Evolutionary conservation across 495 filamentous ascomycete species (phyloP).

Genomic region (Terfezia claveryi): DNA sequence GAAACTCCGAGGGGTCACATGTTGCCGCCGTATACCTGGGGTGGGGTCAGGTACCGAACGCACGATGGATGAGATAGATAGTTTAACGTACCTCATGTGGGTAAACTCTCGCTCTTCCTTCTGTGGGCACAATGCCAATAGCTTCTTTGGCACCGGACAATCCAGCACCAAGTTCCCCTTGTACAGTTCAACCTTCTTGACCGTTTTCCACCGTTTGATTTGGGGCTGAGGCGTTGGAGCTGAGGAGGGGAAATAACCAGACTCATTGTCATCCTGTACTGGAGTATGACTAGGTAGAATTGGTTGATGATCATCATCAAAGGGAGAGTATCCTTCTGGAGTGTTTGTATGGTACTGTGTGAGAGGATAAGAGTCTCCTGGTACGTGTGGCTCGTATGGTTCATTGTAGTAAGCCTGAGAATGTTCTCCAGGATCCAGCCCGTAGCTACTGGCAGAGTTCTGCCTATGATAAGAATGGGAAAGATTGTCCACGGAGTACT

Average conservation of each 20-base stretch:
- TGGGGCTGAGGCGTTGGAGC: constrained; percentile 36
- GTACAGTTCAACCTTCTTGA: constrained; percentile 93
- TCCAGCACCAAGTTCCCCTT: constrained; percentile 93
- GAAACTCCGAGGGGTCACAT: constrained; percentile 81
- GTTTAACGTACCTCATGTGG: constrained; percentile 46
- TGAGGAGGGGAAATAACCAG: constrained; percentile 13
- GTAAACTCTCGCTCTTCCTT: constrained; percentile 83
- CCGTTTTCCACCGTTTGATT: constrained; percentile 90
- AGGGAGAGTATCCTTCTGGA: background rate
- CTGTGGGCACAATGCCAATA: constrained; percentile 59
- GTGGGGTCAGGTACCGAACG: background rate
- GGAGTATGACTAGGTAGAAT: constrained; percentile 10
- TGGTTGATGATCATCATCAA: constrained; percentile 27
- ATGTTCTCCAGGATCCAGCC: constrained; percentile 10
- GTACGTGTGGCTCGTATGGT: constrained; percentile 12
- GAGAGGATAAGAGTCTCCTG: constrained; percentile 10
- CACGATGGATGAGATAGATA: background rate
- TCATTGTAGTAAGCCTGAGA: constrained; percentile 9
- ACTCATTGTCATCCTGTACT: constrained; percentile 9
- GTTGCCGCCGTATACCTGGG: constrained; percentile 74
- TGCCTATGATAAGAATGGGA: constrained; percentile 11
- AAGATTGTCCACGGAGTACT: constrained; percentile 18
- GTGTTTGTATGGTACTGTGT: constrained; percentile 7
- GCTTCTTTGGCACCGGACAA: constrained; percentile 78
- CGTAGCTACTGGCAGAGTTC: background rate